phyloP scores from a whole-genome alignment of 2,329 filamentous ascomycete species.

The Ambrosiella xylebori region DNA sequence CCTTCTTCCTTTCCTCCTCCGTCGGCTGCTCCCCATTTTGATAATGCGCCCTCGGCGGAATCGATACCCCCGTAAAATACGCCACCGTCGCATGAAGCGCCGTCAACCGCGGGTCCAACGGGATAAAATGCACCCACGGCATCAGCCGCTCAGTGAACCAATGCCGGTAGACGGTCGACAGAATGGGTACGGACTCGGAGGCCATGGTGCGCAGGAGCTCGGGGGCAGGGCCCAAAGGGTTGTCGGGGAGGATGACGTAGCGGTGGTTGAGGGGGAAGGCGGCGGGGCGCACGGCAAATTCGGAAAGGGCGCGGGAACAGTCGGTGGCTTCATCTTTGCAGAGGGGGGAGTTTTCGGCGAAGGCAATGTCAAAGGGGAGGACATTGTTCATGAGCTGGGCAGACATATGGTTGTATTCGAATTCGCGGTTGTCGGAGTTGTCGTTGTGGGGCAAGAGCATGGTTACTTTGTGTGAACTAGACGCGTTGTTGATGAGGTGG shows the following conservation, averaged over 20 bases:
- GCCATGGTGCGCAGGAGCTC: conserved; percentile 37
- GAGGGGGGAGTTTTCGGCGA: background rate
- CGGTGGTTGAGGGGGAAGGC: conserved; percentile 27
- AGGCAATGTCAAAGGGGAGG: conserved; percentile 24
- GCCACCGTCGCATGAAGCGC: conserved; percentile 56
- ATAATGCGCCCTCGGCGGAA: conserved; percentile 7
- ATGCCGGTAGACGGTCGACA: conserved; percentile 55
- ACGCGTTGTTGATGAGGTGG: conserved; percentile 48
- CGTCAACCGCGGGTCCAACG: conserved; percentile 56
- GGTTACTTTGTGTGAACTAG: conserved; percentile 33
- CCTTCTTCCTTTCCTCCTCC: conserved; percentile 26
- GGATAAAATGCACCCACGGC: conserved; percentile 69
- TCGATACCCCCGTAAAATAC: conserved; percentile 48
- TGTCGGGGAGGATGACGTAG: conserved; percentile 57
- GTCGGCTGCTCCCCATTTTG: conserved; percentile 21
- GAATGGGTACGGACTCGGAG: conserved; percentile 50
- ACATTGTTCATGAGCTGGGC: conserved; percentile 21
- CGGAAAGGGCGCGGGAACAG: conserved; percentile 33
- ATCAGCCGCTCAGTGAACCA: conserved; percentile 63
- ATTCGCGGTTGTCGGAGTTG: conserved; percentile 20
- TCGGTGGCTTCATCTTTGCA: conserved; percentile 7
- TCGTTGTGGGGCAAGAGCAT: conserved; percentile 32
- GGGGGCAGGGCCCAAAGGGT: conserved; percentile 50
- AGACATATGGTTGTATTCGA: conserved; percentile 3
- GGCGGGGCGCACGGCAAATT: conserved; percentile 24